Evolutionary conservation across 345 rosid genomes (phyloP).

Genomic region (Acer campestre): DNA sequence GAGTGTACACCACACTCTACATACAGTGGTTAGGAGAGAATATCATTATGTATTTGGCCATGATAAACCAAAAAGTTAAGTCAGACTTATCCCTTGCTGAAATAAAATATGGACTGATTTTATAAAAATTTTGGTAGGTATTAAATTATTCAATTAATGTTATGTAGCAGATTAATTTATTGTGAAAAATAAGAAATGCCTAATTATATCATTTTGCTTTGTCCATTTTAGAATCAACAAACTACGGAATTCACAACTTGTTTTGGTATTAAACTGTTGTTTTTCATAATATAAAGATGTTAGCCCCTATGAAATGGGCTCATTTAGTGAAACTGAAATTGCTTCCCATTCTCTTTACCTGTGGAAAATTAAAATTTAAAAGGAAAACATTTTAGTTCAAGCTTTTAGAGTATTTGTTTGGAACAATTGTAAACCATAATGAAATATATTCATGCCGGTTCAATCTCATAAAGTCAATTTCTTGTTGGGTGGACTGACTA

Average conservation of each 20-base stretch:
- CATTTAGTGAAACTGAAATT: neutral
- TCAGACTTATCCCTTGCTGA: neutral
- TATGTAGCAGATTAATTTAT: too few relatives aligned
- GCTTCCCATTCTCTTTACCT: neutral
- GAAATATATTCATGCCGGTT: neutral
- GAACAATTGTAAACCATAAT: neutral
- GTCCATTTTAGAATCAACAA: too few relatives aligned
- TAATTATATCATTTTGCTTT: too few relatives aligned
- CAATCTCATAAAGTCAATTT: conserved; percentile 7
- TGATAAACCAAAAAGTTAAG: neutral
- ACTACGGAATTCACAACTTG: too few relatives aligned
- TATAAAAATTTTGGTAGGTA: too few relatives aligned
- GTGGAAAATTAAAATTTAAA: neutral
- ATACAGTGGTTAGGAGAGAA: neutral
- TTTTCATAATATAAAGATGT: too few relatives aligned
- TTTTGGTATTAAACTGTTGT: too few relatives aligned
- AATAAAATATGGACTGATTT: too few relatives aligned
- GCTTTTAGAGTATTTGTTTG: neutral
- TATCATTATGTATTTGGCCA: neutral
- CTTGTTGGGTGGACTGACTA: conserved; percentile 3
- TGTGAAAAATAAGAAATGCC: too few relatives aligned
- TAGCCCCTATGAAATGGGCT: neutral
- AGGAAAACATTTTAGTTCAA: neutral
- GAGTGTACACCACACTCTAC: neutral
- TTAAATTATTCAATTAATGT: too few relatives aligned